phyloP scores from a whole-genome alignment of 1,284 basidiomycete species.

The Tilletiaria anomala region DNA sequence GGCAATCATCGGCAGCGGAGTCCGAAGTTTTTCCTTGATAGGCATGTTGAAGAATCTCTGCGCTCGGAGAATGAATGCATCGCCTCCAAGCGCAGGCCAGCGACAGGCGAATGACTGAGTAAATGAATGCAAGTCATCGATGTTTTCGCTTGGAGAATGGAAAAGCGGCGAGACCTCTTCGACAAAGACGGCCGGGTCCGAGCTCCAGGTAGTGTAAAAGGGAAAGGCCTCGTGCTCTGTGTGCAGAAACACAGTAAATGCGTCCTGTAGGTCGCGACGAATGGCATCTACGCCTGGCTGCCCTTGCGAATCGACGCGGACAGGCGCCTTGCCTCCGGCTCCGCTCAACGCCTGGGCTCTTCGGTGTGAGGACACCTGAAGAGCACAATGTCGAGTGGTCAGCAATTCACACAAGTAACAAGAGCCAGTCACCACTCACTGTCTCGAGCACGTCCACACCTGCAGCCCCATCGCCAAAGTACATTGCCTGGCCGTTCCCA shows the following conservation, averaged over 20 bases:
- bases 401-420: conserved; percentile 10
- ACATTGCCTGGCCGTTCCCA: too few species aligned
- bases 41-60: conserved; percentile 9
- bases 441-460: conserved; percentile 7
- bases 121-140: neutral
- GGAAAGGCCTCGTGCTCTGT: conserved; percentile 13
- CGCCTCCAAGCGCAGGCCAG: conserved; percentile 10
- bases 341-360: too few species aligned
- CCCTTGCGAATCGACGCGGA: too few species aligned
- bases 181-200: conserved; percentile 6
- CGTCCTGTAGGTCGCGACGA: conserved; percentile 9
- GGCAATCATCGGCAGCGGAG: conserved; percentile 9
- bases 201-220: conserved; percentile 12
- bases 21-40: conserved; percentile 7
- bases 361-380: conserved; percentile 4
- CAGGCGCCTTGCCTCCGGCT: too few species aligned
- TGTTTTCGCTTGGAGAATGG: neutral
- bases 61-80: conserved; percentile 10
- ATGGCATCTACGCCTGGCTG: neutral
- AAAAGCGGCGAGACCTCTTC: conserved; percentile 5
- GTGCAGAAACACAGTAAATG: conserved; percentile 13
- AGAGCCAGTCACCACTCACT: conserved; percentile 10
- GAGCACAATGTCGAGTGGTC: conserved; percentile 5
- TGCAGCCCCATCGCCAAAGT: neutral
- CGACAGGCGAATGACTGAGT: conserved; percentile 1